Base-by-base conservation (phyloP, 2,329 filamentous ascomycete genomes). In the Coniella lustricola region DNA sequence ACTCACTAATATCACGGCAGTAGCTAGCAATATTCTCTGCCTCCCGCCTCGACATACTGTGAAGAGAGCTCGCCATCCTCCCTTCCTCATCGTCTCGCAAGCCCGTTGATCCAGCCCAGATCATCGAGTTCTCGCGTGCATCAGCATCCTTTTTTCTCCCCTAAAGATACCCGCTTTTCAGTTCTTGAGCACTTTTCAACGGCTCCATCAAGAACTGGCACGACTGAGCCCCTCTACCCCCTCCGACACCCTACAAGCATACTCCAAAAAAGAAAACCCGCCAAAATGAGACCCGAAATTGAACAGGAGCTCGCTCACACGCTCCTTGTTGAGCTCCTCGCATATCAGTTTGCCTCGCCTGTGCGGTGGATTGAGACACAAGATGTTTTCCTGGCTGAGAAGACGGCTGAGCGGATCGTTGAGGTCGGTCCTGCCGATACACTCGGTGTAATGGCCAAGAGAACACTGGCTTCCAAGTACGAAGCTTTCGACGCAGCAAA, bases 301-400 rank as follows among this genome's bases (percentile, higher is more conserved):
- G 91, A 98, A 83, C 93, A 98, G 74, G 93, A 98, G 77, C 87
- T 98, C 70, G 87, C 93, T 65, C 91, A 98, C 72, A 97, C 91
- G 59, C 82, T 98, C 71, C 87, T 98, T 66, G 88, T 98, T 58
- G 93, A 98, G 83, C 87, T 98, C 56, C 83, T 98, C 60, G 93
- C 93, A 75, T 98, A 97, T 72, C 93, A 98, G 68, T 98, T 98
- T 70, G 93, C 93, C 62, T 97, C 91, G 47, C 93, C 93, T 44
- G 93, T 98, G 61, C 85, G 93, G 83, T 98, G 93, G 93, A 98
- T 98, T 70, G 93, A 98, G 74, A 98, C 93, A 48, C 93, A 98
- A 73, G 93, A 98, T 91, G 93, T 98, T 61, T 93, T 98, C 64
- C 86, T 98, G 60, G 91, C 86, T 56, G 90, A 97, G 70, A 93